Evolutionary conservation across 1,284 basidiomycete species (phyloP), one percentile per base, ranked within the genome.

Genomic region (Cutaneotrichosporon mucoides): DNA sequence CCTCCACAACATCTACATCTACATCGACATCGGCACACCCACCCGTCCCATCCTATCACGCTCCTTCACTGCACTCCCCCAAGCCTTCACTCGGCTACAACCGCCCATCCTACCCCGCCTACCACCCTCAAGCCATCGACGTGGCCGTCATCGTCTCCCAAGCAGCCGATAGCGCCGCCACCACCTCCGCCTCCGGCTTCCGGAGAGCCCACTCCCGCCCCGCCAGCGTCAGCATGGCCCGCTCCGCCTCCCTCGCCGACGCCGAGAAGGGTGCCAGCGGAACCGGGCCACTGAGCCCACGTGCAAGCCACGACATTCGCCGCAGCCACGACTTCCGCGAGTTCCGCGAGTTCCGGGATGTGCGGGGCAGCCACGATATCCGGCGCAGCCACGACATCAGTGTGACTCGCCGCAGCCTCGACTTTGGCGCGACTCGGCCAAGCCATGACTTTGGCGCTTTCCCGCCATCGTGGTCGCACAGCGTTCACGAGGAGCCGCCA

Each of bases 381-480:
- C 46, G 46, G 10, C 46, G 46, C 12, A 34, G 24, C 5, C 34
- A 48, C 33, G 46, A 48, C 46, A 7, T 48, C 13, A 24, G 46
- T 11, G 15, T 33, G 38, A 40, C 38, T 40, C 38, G 38, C 12
- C 38, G 12, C 46, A 48, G 46, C 46, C 5, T 9, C 46, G 46
- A 48, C 34, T 48, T 48, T 48, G 46, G 46, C 5, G 46, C 46
- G 4, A 40, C 49, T 3, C 15, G 49, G 10, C 49, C 37, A 9
- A 12, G 37, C 16, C 16, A 15, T 5, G 49, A 51, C 49, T 51
- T 51, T 42, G 38, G 49, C 49, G 45, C 56, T 2, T 63, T 63
- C 46, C 62, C 62, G 8, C 62, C 62, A 0, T 49, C 58, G 10
- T 63, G 58, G 58, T 38, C 53, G 37, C 54, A 61, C 38, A 38